Base-by-base conservation (phyloP, 108 stramenopile species). In the Skeletonema menzelii region DNA sequence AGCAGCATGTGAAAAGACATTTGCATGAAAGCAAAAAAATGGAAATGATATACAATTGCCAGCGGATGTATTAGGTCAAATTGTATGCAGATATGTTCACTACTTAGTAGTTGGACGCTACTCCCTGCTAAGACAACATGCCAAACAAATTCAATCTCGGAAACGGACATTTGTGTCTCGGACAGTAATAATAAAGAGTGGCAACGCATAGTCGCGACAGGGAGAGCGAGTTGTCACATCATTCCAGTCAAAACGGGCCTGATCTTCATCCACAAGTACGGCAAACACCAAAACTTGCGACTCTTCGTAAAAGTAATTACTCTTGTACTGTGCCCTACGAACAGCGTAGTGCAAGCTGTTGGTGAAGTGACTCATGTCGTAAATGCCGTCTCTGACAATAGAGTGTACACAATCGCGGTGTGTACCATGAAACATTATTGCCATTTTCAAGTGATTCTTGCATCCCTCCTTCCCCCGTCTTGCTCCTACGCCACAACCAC, bases 111-210 rank as follows among this genome's bases (percentile, higher is more conserved):
- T n/a, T n/a, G n/a, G n/a, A n/a, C n/a, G n/a, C n/a, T n/a, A n/a
- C n/a, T n/a, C n/a, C n/a, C n/a, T n/a, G n/a, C n/a, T n/a, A n/a
- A n/a, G n/a, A n/a, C n/a, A n/a, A n/a, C n/a, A n/a, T n/a, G n/a
- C n/a, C n/a, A n/a, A n/a, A n/a, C n/a, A n/a, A n/a, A n/a, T n/a
- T n/a, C n/a, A n/a, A n/a, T n/a, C n/a, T n/a, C n/a, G n/a, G n/a
- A n/a, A n/a, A 46, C 44, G 44, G 44, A 46, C 44, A 5, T 5
- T 46, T 5, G 44, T 46, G 44, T 46, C 44, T 46, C n/a, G 3
- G 44, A 46, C 17, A 46, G 44, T 46, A 46, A 46, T 46, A n/a
- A 46, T n/a, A 46, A 46, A 46, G 44, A 46, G 44, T 46, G 44
- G 44, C 44, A 46, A 17, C 19, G 15, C 44, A 46, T 46, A 46